Conservation (phyloP, 345 rosid species). For the Eucalyptus marginata region DNA sequence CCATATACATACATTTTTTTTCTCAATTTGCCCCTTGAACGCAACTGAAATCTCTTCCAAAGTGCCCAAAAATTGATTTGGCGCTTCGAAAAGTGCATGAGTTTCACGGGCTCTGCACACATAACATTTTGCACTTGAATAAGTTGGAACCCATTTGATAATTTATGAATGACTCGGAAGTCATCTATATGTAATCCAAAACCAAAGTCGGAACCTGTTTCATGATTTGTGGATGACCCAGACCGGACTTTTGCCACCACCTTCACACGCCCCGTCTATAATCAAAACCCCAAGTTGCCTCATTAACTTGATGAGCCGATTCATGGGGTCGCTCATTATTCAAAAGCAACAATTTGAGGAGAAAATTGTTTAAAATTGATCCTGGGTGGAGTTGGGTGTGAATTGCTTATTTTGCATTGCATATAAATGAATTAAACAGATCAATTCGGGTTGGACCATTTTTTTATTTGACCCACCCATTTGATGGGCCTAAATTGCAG, state of each 20-base stretch:
- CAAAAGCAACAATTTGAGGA: background rate
- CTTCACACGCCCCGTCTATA: accelerated
- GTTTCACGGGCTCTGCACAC: background rate
- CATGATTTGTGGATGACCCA: accelerated
- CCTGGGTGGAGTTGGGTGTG: accelerated
- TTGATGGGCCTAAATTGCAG: too few relatives aligned
- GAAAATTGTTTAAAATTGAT: background rate
- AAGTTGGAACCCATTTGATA: background rate
- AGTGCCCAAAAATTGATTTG: background rate
- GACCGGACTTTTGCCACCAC: background rate
- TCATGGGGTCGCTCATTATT: background rate
- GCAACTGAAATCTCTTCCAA: background rate
- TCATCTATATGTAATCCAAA: background rate
- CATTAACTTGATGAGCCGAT: background rate
- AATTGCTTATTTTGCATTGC: background rate
- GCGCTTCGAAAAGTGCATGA: background rate
- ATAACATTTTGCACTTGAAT: background rate
- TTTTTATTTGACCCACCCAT: too few relatives aligned
- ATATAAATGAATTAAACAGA: too few relatives aligned
- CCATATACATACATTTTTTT: background rate
- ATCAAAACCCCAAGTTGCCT: background rate
- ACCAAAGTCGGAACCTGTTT: background rate
- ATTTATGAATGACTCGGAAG: accelerated
- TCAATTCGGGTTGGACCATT: too few relatives aligned
- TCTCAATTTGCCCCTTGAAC: background rate